A percentile compares a stretch with the other conserved stretches of the same genome.
Evolutionary conservation across 257 asterid genomes (phyloP).

Genomic region (Ophiorrhiza pumila): DNA sequence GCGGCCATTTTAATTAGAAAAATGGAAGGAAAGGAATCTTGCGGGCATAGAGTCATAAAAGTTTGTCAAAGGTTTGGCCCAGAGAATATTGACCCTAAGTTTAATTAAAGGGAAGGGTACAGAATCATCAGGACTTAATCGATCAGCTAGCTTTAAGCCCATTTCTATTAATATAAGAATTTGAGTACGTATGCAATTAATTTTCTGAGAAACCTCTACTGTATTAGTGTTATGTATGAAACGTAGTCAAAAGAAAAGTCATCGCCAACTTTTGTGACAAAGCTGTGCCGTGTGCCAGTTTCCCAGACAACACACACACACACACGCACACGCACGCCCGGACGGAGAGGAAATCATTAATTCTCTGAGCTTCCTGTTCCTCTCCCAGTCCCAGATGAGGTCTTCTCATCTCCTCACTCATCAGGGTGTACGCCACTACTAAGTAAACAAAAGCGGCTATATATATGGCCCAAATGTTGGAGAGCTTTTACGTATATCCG

Average conservation of each 20-base stretch:
- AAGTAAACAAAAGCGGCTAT: background rate
- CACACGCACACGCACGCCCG: background rate
- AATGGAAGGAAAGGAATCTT: background rate
- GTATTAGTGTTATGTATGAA: too few relatives aligned
- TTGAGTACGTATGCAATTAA: background rate
- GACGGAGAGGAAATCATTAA: background rate
- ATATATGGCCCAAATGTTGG: background rate
- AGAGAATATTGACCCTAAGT: constrained; percentile 11
- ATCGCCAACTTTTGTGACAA: background rate
- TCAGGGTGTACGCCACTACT: background rate
- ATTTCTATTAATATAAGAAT: background rate
- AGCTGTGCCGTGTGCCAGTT: background rate
- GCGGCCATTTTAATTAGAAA: background rate
- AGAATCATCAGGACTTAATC: too few relatives aligned
- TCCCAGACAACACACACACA: background rate
- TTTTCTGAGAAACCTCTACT: too few relatives aligned
- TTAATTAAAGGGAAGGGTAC: too few relatives aligned
- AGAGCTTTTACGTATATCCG: background rate
- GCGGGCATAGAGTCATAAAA: constrained; percentile 2
- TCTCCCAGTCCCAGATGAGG: background rate
- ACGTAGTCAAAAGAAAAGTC: background rate
- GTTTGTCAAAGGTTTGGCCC: constrained; percentile 9
- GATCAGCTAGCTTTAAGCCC: too few relatives aligned
- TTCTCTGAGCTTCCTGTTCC: too few relatives aligned
- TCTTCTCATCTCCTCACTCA: too few relatives aligned